These are phyloP conservation scores for Magnaporthiopsis poae DNA, from an alignment of 2,329 filamentous ascomycete species.

Conservation along the genomic window DNA sequence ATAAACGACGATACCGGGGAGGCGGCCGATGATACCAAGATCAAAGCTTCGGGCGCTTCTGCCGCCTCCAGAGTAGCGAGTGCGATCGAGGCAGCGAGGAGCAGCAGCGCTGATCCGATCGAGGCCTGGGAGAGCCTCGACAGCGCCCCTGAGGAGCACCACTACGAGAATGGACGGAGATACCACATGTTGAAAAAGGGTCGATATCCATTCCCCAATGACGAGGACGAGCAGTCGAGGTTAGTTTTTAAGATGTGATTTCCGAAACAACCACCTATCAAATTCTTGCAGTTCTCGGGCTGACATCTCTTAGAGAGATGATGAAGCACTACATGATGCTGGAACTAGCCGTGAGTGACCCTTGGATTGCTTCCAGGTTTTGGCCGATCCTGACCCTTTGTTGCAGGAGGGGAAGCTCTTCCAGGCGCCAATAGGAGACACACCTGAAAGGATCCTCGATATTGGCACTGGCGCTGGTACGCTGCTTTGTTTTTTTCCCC, in stretches of 20 bases:
- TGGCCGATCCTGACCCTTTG: neutral
- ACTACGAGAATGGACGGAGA: conserved; percentile 14
- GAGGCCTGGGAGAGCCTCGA: conserved; percentile 11
- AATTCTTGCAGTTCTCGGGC: no score
- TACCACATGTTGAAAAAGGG: conserved; percentile 35
- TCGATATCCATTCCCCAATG: conserved; percentile 38
- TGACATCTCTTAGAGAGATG: conserved; percentile 22
- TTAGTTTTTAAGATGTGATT: no score
- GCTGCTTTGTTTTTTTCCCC: neutral
- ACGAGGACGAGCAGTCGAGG: conserved; percentile 34
- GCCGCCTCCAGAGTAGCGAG: neutral
- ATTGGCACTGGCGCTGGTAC: conserved; percentile 40
- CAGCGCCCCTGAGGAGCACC: conserved; percentile 13
- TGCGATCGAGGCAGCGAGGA: conserved; percentile 4
- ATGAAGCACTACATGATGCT: conserved; percentile 36
- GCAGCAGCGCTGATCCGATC: conserved; percentile 11
- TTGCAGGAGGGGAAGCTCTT: conserved; percentile 28
- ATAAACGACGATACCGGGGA: neutral
- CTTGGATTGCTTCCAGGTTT: neutral
- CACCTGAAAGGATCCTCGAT: conserved; percentile 34
- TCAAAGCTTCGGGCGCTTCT: neutral
- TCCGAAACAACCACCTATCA: no score
- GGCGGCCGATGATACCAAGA: neutral
- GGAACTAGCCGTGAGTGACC: conserved; percentile 27
- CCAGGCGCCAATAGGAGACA: conserved; percentile 28